These are phyloP conservation scores for Elsinoe ampelina DNA, from an alignment of 2,329 filamentous ascomycete genomes.

Conservation along the genomic window DNA sequence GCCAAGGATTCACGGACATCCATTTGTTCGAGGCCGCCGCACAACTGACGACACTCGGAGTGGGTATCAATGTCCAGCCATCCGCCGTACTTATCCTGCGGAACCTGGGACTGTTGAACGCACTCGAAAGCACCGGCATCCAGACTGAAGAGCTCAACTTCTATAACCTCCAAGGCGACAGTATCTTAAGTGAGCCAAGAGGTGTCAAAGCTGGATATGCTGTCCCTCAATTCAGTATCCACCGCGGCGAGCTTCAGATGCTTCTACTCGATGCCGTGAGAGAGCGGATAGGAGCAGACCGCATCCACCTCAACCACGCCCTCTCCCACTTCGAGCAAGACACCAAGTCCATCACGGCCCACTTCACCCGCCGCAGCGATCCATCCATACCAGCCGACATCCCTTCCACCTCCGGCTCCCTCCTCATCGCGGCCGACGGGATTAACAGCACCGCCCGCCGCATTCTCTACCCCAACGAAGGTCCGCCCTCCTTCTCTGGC, in stretches of 20 bases:
- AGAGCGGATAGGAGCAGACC: conserved; percentile 32
- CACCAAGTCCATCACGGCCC: conserved; percentile 28
- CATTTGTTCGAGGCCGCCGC: conserved; percentile 36
- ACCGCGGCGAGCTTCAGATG: conserved; percentile 39
- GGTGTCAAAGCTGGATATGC: conserved; percentile 34
- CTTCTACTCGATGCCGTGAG: conserved; percentile 35
- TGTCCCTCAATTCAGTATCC: conserved; percentile 38
- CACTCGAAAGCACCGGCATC: conserved; percentile 33
- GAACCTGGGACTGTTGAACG: conserved; percentile 35
- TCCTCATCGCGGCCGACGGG: conserved; percentile 36
- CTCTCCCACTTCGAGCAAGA: conserved; percentile 31
- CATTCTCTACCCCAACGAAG: conserved; percentile 36
- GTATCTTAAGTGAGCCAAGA: conserved; percentile 35
- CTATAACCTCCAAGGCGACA: conserved; percentile 37
- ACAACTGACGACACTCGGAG: conserved; percentile 35
- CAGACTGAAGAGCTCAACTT: conserved; percentile 37
- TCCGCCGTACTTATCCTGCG: conserved; percentile 37
- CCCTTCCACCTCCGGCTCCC: conserved; percentile 26
- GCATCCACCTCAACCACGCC: conserved; percentile 33
- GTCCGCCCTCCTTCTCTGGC: conserved; percentile 37
- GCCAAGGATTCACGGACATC: conserved; percentile 42
- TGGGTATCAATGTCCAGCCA: conserved; percentile 41
- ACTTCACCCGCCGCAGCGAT: conserved; percentile 27
- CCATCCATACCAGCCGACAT: conserved; percentile 22
- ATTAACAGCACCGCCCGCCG: conserved; percentile 37